A percentile compares a stretch with the other conserved stretches of the same genome.
These are phyloP conservation scores for Fusarium virguliforme DNA, from an alignment of 2,329 filamentous ascomycete genomes.

Conservation along the genomic window DNA sequence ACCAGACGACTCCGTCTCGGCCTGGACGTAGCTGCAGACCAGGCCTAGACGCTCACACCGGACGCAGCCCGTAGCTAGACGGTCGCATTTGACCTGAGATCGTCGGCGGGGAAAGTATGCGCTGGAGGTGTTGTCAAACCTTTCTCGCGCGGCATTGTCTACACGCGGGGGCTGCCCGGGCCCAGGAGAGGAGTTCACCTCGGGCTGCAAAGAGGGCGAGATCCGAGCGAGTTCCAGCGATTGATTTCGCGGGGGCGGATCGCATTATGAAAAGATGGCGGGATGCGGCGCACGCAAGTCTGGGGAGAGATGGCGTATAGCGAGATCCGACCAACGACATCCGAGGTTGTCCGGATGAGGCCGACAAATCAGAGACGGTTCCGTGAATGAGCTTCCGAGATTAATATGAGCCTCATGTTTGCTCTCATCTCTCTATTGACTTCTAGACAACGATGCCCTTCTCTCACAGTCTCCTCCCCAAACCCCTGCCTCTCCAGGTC, in stretches of 20 bases:
- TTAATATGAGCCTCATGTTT: not conserved
- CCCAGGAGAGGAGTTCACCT: constrained; percentile 22
- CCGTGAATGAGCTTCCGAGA: not conserved
- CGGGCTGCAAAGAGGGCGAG: constrained; percentile 21
- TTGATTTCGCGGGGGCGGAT: constrained; percentile 4
- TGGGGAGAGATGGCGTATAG: constrained; percentile 17
- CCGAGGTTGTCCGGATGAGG: constrained; percentile 19
- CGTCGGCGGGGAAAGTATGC: constrained; percentile 26
- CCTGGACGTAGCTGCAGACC: constrained; percentile 32
- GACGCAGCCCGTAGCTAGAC: constrained; percentile 35
- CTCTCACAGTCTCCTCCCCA: constrained; percentile 27
- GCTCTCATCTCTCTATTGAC: constrained; percentile 3
- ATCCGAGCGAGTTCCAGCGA: constrained; percentile 32
- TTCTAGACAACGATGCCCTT: constrained; percentile 29
- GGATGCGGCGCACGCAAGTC: constrained; percentile 35
- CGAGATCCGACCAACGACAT: constrained; percentile 44
- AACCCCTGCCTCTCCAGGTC: constrained; percentile 46
- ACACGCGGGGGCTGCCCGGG: constrained; percentile 32
- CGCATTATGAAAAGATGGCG: constrained; percentile 9
- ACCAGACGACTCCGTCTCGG: no score
- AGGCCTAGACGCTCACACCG: constrained; percentile 41
- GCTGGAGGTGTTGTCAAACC: constrained; percentile 13
- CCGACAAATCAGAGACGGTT: constrained; percentile 4
- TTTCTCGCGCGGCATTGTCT: constrained; percentile 50
- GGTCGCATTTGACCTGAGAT: constrained; percentile 50